phyloP scores from a whole-genome alignment of 164 flowering plant species.

The Liriodendron chinense region DNA sequence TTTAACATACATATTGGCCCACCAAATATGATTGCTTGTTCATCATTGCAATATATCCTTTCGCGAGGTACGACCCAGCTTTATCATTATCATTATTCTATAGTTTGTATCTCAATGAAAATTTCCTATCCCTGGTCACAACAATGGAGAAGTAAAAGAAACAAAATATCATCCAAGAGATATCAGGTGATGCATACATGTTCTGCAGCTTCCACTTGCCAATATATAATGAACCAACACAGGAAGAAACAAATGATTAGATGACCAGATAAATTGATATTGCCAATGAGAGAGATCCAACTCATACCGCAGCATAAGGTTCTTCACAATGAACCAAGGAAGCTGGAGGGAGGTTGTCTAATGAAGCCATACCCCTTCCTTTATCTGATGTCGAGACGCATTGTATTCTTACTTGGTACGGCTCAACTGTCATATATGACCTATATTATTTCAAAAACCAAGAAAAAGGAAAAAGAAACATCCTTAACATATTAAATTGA shows the following conservation, averaged over 20 bases:
- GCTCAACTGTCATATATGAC: slow-evolving; percentile 46
- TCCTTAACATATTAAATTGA: background rate
- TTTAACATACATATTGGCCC: background rate
- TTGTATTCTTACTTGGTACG: slow-evolving; percentile 30
- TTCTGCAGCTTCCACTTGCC: background rate
- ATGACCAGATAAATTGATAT: background rate
- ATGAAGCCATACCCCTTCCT: slow-evolving; percentile 78
- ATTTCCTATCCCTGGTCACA: too few species aligned
- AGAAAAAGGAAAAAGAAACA: background rate
- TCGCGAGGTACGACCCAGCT: too few species aligned
- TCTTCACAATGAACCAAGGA: slow-evolving; percentile 71
- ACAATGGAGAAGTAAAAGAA: background rate
- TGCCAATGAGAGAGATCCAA: background rate
- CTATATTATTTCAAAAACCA: slow-evolving; percentile 17
- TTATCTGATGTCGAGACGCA: slow-evolving; percentile 56
- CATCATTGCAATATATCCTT: too few species aligned
- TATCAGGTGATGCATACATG: background rate
- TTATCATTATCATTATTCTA: too few species aligned
- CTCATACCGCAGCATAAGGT: slow-evolving; percentile 76
- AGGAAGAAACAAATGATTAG: background rate
- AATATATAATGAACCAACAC: background rate
- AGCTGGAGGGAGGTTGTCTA: slow-evolving; percentile 45
- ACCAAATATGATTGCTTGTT: too few species aligned
- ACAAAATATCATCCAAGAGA: background rate
- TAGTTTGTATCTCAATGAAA: too few species aligned